Conservation (phyloP, 306 rosid species). For the Prunus padus region DNA sequence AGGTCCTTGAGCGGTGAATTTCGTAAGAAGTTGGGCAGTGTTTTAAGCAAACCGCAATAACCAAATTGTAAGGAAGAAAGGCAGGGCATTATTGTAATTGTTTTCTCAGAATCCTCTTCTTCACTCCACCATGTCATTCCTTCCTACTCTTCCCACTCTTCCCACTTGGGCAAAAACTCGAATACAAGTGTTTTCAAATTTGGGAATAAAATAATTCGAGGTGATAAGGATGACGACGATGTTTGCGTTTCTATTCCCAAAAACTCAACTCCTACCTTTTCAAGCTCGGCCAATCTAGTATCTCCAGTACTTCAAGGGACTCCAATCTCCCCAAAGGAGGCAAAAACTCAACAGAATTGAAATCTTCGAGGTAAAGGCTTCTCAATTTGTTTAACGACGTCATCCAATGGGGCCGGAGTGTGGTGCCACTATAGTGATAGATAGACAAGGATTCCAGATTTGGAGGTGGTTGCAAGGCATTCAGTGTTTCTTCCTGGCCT, state of each 20-base stretch:
- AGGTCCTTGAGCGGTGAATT: not conserved
- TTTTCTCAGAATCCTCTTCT: too few relatives aligned
- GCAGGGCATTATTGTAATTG: not conserved
- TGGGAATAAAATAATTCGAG: too few relatives aligned
- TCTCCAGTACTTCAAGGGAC: not conserved
- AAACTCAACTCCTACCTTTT: not conserved
- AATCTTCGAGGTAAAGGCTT: accelerated
- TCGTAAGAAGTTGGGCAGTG: too few relatives aligned
- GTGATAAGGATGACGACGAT: too few relatives aligned
- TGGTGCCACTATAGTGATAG: not conserved
- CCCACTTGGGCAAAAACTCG: accelerated
- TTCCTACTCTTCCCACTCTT: not conserved
- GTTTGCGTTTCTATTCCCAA: not conserved
- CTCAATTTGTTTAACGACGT: too few relatives aligned
- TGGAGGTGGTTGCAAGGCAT: not conserved
- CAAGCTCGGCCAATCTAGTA: not conserved
- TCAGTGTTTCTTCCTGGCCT: not conserved
- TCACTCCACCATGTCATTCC: not conserved
- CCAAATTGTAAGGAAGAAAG: not conserved
- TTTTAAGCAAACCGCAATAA: not conserved
- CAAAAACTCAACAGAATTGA: accelerated
- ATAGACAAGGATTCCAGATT: not conserved
- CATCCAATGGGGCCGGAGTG: too few relatives aligned
- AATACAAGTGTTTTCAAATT: not conserved
- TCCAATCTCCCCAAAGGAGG: conserved; percentile 2